Base-by-base conservation (phyloP, 495 filamentous ascomycete species). In the Pyrenula massariospora region DNA sequence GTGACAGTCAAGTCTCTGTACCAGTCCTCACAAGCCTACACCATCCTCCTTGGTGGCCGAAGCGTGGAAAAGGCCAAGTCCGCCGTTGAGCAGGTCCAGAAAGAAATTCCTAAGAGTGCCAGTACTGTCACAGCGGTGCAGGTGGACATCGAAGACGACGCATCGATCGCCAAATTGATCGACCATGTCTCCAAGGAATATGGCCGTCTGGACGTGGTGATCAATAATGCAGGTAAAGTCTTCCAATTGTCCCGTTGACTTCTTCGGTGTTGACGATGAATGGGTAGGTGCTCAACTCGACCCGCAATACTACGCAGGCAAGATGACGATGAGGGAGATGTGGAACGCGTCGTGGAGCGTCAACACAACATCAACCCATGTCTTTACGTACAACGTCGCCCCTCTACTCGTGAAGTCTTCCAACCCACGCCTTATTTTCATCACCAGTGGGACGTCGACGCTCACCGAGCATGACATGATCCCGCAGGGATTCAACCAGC, bases 261-360 rank as follows among this genome's bases (percentile, higher is more conserved):
- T 52, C 50, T 20, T 21, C 42, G 19, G 42, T 48, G 42, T 48
- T 48, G 11, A 21, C 50, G n/a, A 19, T 59, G 25, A 36, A 48
- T 48, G 3, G 20, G 25, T 42, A 70, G 68, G 73, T 31, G 71
- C 63, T 15, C 59, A 62, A 23, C 69, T 73, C 58, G 71, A 77
- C 50, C 50, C 57, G 2, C 68, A 69, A 3, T 0, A 65, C 66
- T 0, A 62, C 65, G 19, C 63, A 59, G 52, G 66, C 52, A 55
- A 72, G 59, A 0, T 70, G 62, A 54, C 62, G 36, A 53, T 65
- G 52, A 69, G 77, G 31, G 65, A 74, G 54, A 63, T 62, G 50
- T 79, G 71, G 66, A 79, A 76, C 59, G 70, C 75, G 48, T 70
- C 77, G 12, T 81, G 82, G 65, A 75, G 81, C 56, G 70, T 78